These are phyloP conservation scores for Vigna reflexopilosa DNA, from an alignment of 306 rosid species.

Conservation along the genomic window DNA sequence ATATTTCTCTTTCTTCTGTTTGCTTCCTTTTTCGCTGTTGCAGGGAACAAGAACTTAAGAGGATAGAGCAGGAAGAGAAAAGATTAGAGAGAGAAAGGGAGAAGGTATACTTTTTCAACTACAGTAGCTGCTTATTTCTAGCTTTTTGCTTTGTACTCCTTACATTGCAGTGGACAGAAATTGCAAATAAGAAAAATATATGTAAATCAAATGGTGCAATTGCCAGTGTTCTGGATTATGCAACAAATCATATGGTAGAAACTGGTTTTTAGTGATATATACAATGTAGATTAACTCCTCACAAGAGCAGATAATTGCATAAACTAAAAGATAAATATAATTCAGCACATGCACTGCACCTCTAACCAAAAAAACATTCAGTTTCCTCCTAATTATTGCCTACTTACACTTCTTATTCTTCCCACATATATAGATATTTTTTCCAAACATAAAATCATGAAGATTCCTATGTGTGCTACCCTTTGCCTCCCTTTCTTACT, in stretches of 20 bases:
- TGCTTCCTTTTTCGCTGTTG: slow-evolving; percentile 29
- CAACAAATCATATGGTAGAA: not conserved
- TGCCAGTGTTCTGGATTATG: not conserved
- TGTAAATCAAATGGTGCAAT: slow-evolving; percentile 3
- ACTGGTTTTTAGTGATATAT: not conserved
- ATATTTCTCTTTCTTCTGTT: slow-evolving; percentile 11
- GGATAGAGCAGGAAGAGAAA: slow-evolving; percentile 54
- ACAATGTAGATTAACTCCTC: not conserved
- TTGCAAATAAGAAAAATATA: not conserved
- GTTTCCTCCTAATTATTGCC: not conserved
- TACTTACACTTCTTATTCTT: too few species aligned
- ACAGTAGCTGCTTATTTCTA: not conserved
- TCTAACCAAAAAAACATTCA: not conserved
- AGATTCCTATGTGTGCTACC: too few species aligned
- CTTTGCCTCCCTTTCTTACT: too few species aligned
- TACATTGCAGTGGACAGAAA: not conserved
- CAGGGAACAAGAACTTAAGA: slow-evolving; percentile 56
- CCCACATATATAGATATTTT: too few species aligned
- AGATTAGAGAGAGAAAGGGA: slow-evolving; percentile 59
- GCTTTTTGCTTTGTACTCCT: not conserved
- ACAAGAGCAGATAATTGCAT: not conserved
- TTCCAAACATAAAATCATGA: too few species aligned
- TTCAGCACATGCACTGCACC: not conserved
- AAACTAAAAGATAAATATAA: not conserved
- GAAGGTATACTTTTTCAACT: slow-evolving; percentile 58